Conservation (phyloP, 495 filamentous ascomycete genomes). For the Hypoxylon subgilvum region DNA sequence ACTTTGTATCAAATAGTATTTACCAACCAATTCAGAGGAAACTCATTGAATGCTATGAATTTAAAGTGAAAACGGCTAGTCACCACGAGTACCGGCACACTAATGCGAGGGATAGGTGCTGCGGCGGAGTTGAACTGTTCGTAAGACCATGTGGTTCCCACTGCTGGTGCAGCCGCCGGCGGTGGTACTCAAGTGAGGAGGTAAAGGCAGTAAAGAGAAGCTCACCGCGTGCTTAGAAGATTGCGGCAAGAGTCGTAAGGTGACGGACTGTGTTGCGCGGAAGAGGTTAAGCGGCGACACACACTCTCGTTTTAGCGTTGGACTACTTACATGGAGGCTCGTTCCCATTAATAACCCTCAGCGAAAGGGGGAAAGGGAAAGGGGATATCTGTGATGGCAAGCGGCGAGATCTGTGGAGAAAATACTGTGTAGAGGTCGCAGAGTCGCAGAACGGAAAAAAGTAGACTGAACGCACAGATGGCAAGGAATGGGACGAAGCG, state of each 20-base stretch:
- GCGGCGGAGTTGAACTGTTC: constrained; percentile 24
- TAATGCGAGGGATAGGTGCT: constrained; percentile 30
- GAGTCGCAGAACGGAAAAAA: constrained; percentile 9
- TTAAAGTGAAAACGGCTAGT: constrained; percentile 11
- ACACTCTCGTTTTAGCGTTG: constrained; percentile 11
- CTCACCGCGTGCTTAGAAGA: constrained; percentile 20
- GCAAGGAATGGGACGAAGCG: constrained; percentile 30
- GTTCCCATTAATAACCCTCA: constrained; percentile 21
- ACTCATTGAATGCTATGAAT: constrained; percentile 13
- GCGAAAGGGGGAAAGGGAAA: constrained; percentile 27
- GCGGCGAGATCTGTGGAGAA: constrained; percentile 27
- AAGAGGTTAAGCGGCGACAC: constrained; percentile 12
- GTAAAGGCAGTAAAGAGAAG: constrained; percentile 1
- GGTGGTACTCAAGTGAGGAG: constrained; percentile 25
- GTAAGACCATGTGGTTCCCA: constrained; percentile 32
- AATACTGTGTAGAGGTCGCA: constrained; percentile 25
- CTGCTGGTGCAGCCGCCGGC: constrained; percentile 29
- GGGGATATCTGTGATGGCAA: constrained; percentile 26
- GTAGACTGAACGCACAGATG: constrained; percentile 29
- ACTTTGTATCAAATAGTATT: constrained; percentile 11
- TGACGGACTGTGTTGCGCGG: constrained; percentile 8
- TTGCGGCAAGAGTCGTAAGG: constrained; percentile 16
- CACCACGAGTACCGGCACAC: constrained; percentile 22
- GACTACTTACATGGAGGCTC: constrained; percentile 11
- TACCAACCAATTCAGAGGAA: constrained; percentile 26